Evolutionary conservation across 1,284 basidiomycete species (phyloP), one percentile per base, ranked within the genome.

Genomic region (Afroboletus lepidellus): DNA sequence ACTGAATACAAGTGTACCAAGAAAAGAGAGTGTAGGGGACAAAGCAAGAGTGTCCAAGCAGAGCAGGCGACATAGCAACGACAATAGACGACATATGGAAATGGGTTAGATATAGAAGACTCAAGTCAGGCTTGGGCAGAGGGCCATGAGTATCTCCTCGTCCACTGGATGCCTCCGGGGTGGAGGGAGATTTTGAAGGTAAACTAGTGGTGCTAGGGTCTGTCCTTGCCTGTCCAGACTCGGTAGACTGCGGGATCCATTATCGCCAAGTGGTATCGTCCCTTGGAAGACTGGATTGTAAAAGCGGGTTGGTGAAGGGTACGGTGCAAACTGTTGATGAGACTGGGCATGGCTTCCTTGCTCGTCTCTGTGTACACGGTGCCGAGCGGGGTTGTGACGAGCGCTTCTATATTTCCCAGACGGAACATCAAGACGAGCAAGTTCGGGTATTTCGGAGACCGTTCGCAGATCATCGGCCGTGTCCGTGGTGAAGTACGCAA

Each of bases 401-500:
- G 87, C 86, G 57, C 84, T 84, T 56, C 73, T 76, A 61, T 88
- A 90, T 51, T 72, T 76, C 24, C 81, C 81, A 6, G 69, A 67
- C 0, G 87, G 87, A 20, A 85, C 82, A 11, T 69, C 63, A 21
- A 90, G 65, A 30, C 61, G 60, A 9, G 76, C 74, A 33, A 90
- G 75, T 38, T 74, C 64, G 3, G 79, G 79, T 38, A 81, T 69
- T 51, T 86, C 78, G 49, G 85, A 78, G 50, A 90, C 75, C 1
- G 79, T 83, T 41, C 64, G 70, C 30, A 90, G 75, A 46, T 72
- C 71, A 46, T 82, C 74, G 33, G 81, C 65, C 0, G 83, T 79
- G 33, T 83, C 79, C 46, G 81, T 75, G 2, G 84, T 86, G 59
- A 83, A 87, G 69, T 89, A 89, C 27, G 87, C 85, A 57, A 87